A percentile compares a stretch with the other conserved stretches of the same genome.
phyloP scores from a whole-genome alignment of 2,329 filamentous ascomycete species.

The Capronia coronata region DNA sequence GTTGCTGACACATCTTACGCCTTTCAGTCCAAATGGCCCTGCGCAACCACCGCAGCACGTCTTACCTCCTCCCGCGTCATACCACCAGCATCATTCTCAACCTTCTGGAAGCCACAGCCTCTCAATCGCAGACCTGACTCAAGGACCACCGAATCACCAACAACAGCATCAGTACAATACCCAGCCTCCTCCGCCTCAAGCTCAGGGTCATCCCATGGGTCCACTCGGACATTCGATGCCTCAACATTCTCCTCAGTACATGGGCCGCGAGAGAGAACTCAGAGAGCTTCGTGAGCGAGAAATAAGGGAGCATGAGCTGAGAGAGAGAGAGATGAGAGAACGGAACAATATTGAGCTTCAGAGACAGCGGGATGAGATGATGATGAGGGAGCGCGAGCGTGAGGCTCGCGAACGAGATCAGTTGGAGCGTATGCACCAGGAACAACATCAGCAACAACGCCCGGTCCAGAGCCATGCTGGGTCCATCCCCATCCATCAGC shows the following conservation, averaged over 20 bases:
- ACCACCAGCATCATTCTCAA: constrained; percentile 34
- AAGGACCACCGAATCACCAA: constrained; percentile 37
- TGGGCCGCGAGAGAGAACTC: constrained; percentile 33
- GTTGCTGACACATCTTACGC: constrained; percentile 2
- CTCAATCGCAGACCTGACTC: constrained; percentile 44
- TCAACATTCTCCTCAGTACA: constrained; percentile 29
- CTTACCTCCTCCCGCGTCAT: constrained; percentile 27
- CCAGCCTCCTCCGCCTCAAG: constrained; percentile 30
- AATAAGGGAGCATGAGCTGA: constrained; percentile 58
- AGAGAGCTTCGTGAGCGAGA: constrained; percentile 50
- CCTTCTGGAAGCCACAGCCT: constrained; percentile 40
- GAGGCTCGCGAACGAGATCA: constrained; percentile 60
- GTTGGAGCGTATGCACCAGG: constrained; percentile 41
- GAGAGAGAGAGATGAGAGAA: constrained; percentile 32
- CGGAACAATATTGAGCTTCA: constrained; percentile 23
- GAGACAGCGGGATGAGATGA: constrained; percentile 51
- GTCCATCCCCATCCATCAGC: constrained; percentile 88
- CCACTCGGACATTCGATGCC: constrained; percentile 19
- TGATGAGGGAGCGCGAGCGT: constrained; percentile 48
- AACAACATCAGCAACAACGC: constrained; percentile 59
- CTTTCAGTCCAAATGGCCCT: constrained; percentile 31
- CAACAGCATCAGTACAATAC: constrained; percentile 41
- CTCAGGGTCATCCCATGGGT: constrained; percentile 22
- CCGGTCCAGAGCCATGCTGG: constrained; percentile 82
- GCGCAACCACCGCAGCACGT: constrained; percentile 33